Evolutionary conservation across 1,284 basidiomycete species (phyloP), one percentile per base, ranked within the genome.

Genomic region (Cryptococcus jaspeensis): DNA sequence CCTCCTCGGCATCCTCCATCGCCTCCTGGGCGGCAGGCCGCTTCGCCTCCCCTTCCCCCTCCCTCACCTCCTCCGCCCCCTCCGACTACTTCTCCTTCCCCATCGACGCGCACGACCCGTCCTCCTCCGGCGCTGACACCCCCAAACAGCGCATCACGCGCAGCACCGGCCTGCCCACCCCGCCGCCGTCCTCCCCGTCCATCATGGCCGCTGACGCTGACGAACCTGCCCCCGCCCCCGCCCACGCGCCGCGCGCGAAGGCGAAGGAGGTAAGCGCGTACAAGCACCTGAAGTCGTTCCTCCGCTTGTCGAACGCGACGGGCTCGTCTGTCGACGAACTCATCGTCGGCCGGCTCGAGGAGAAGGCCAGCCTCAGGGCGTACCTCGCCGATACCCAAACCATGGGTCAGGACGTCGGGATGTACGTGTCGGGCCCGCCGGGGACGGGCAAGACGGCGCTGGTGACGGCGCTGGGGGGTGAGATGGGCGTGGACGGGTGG

Each of bases 401-500:
- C 18, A 20, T 59, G 12, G 51, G 55, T 0, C 39, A 38, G 28
- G 67, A 70, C 45, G 68, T 69, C 12, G 70, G 66, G 18, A 62
- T 72, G 62, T 78, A 78, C 60, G 64, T 78, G 16, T 74, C 75
- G 12, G 76, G 76, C 2, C 73, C 74, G 2, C 76, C 76, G 3
- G 76, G 76, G 11, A 78, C 76, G 0, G 76, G 76, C 48, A 78
- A 78, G 70, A 78, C 76, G 16, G 76, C 75, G 11, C 60, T 73
- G 22, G 68, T 75, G 11, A 70, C 72, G 4, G 65, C 69, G 7
- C 53, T 72, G 3, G 70, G 68, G 2, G 55, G 67, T 12, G 64
- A 66, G 28, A 57, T 69, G 41, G 50, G 54, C 0, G 20, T 23
- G 0, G 32, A 64, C 25, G 71, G 70, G 1, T 75, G 72, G 72